phyloP scores from a whole-genome alignment of 2,329 filamentous ascomycete species.

The Huntiella savannae region DNA sequence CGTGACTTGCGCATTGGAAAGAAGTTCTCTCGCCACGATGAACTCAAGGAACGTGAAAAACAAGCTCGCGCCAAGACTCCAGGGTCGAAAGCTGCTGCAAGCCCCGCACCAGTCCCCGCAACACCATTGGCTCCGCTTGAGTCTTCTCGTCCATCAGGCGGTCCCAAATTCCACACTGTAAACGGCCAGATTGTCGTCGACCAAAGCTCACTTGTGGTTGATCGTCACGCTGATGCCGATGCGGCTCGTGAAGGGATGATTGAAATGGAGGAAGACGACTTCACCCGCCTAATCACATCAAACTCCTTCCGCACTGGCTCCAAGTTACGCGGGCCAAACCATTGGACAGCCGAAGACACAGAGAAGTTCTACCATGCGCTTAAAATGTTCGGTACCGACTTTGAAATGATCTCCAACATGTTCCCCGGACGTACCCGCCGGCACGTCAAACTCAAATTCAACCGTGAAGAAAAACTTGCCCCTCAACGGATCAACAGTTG shows the following conservation, averaged over 20 bases:
- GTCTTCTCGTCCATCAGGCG: slow-evolving; percentile 14
- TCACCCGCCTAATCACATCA: slow-evolving; percentile 51
- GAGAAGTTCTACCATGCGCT: slow-evolving; percentile 60
- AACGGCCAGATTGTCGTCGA: slow-evolving; percentile 57
- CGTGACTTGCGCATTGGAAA: slow-evolving; percentile 53
- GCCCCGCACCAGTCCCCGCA: slow-evolving; percentile 1
- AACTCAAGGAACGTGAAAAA: slow-evolving; percentile 49
- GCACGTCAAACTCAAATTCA: slow-evolving; percentile 68
- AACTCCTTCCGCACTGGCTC: slow-evolving; percentile 43
- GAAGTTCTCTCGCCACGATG: slow-evolving; percentile 54
- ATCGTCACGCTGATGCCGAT: slow-evolving; percentile 45
- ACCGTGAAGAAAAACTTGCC: slow-evolving; percentile 53
- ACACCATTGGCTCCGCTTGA: background rate
- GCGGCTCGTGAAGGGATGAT: slow-evolving; percentile 34
- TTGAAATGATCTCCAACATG: slow-evolving; percentile 59
- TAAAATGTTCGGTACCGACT: slow-evolving; percentile 64
- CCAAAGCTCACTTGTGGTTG: slow-evolving; percentile 45
- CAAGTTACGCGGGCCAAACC: slow-evolving; percentile 42
- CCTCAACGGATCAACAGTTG: slow-evolving; percentile 44
- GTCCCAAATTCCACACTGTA: slow-evolving; percentile 42
- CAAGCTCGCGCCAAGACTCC: slow-evolving; percentile 19
- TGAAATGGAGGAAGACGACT: slow-evolving; percentile 58
- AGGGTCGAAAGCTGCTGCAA: slow-evolving; percentile 20
- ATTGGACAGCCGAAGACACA: slow-evolving; percentile 54
- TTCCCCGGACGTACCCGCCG: slow-evolving; percentile 53